Percentiles rank a stretch among this genome's conserved stretches.
phyloP scores from a whole-genome alignment of 2,329 filamentous ascomycete genomes.

The Penicillium sp. region DNA sequence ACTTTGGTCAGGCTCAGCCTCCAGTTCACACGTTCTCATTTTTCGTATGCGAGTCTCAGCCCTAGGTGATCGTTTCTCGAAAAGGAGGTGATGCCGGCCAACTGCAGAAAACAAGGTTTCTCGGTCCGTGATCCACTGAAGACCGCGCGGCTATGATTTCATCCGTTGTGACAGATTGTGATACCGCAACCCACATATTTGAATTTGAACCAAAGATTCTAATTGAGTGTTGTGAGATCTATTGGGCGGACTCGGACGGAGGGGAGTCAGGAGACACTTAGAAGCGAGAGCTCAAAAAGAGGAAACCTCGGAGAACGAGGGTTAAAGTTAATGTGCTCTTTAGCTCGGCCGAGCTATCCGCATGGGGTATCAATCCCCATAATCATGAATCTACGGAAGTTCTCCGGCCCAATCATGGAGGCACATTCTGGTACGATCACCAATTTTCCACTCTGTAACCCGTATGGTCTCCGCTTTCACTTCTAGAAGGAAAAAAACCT shows the following conservation, averaged over 20 bases:
- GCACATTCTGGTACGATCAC: not conserved
- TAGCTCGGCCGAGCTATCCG: conserved; percentile 1
- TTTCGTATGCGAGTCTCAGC: conserved; percentile 9
- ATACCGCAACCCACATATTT: not conserved
- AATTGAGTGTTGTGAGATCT: not conserved
- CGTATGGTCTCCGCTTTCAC: not conserved
- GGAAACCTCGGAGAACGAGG: not conserved
- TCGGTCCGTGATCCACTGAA: conserved; percentile 9
- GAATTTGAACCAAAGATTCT: not conserved
- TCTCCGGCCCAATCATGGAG: not conserved
- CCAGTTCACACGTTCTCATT: not conserved
- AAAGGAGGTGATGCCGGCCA: not conserved
- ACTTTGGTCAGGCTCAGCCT: conserved; percentile 13
- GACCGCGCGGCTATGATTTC: conserved; percentile 13
- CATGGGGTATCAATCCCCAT: not conserved
- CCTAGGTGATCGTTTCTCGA: conserved; percentile 13
- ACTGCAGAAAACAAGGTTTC: conserved; percentile 6
- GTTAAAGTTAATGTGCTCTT: not conserved
- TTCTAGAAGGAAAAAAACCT: conserved; percentile 4
- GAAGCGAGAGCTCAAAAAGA: not conserved
- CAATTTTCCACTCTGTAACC: not conserved
- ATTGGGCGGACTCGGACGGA: not conserved
- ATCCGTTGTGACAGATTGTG: conserved; percentile 1
- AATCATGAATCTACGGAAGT: not conserved
- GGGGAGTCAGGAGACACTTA: not conserved